These are phyloP conservation scores for Ophiocordyceps camponoti-rufipedis DNA, from an alignment of 2,329 filamentous ascomycete genomes.

Conservation along the genomic window DNA sequence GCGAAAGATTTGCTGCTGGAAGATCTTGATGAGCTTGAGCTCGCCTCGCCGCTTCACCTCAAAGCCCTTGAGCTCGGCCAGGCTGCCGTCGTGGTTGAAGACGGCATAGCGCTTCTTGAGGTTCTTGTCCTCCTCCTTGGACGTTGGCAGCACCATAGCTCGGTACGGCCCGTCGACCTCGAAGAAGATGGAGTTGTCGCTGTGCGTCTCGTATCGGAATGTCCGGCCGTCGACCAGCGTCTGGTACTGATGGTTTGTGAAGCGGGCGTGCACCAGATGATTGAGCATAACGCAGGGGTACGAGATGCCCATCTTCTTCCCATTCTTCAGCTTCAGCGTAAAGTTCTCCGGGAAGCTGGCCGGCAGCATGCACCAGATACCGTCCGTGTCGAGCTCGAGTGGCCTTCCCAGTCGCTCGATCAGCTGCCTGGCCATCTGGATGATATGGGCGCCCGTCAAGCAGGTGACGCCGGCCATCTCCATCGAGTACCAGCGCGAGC, in stretches of 20 bases:
- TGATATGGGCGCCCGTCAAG: conserved; percentile 87
- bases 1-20: conserved; percentile 98
- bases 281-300: conserved; percentile 99
- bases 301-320: conserved; percentile 90
- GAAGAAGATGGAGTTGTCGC: conserved; percentile 98
- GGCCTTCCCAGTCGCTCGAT: conserved; percentile 88
- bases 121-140: conserved; percentile 98
- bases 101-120: conserved; percentile 98
- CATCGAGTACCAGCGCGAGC: conserved; percentile 96
- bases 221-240: conserved; percentile 61
- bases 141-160: conserved; percentile 93
- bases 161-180: conserved; percentile 96
- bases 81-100: conserved; percentile 91
- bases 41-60: conserved; percentile 96
- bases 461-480: conserved; percentile 99
- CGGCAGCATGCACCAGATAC: conserved; percentile 98
- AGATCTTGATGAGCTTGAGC: conserved; percentile 98
- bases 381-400: conserved; percentile 88
- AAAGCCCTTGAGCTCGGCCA: conserved; percentile 93
- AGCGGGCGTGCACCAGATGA: conserved; percentile 82
- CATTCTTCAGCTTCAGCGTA: conserved; percentile 79
- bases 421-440: conserved; percentile 84
- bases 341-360: conserved; percentile 96
- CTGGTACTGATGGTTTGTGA: conserved; percentile 97
- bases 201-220: conserved; percentile 89